Evolutionary conservation across 1,284 basidiomycete genomes (phyloP), one percentile per base, ranked within the genome.

Genomic region (Serendipita sp.): DNA sequence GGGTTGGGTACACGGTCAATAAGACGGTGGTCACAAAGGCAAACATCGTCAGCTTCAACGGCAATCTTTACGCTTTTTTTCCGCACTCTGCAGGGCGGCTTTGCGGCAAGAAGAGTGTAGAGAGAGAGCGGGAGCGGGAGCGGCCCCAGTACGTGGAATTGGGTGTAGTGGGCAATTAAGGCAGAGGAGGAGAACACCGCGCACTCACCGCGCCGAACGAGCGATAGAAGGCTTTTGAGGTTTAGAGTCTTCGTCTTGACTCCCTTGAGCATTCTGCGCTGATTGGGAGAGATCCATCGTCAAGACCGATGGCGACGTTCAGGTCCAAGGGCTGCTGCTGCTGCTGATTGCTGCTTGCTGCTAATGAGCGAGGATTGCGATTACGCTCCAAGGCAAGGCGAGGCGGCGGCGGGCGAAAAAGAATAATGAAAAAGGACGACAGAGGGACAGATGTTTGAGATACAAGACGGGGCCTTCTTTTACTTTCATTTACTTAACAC

Each of bases 131-230:
- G 2, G 47, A 49, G 29, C 6, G 29, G n/a, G 47, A n/a, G n/a
- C 12, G 38, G 38, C 12, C 6, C 38, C 6, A 6, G 38, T 13
- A 38, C 38, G 38, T 5, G 38, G 38, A 38, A 6, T 38, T 38
- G 5, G 5, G 38, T n/a, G 45, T 22, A 22, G 22, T 6, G 45
- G 45, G 45, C n/a, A 49, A 17, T 49, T 17, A 29, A 49, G 45
- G 8, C 45, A 17, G 45, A 49, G 45, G 29, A n/a, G 17, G 45
- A 49, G 45, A 17, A 5, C 8, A 29, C 45, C 45, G 45, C 29
- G 17, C n/a, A 58, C 53, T 58, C 30, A 58, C 53, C 53, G 53
- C 8, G 53, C 53, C 15, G 53, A 58, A 34, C 53, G 53, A 26
- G 32, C 53, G n/a, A 58, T 35, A 26, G 53, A 5, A n/a, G 22